Conservation (phyloP, 257 asterid genomes). For the Solanum gracilifrons region DNA sequence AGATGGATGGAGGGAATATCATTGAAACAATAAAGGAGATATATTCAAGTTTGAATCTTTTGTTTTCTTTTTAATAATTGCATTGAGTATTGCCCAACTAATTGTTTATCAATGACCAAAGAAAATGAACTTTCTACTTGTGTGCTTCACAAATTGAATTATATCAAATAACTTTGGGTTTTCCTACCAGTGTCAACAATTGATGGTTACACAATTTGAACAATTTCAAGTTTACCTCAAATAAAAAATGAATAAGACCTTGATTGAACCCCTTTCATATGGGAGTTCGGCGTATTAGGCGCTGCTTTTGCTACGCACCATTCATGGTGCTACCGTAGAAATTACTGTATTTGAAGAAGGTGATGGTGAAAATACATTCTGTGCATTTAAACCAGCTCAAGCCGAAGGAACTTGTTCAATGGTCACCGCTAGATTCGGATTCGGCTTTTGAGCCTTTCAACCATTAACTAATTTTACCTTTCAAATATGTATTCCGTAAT, state of each 20-base stretch:
- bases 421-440: not conserved
- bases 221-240: not conserved
- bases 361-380: not conserved
- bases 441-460: not conserved
- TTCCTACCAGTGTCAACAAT: not conserved
- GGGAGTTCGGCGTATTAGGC: not conserved
- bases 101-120: not conserved
- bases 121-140: not conserved
- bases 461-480: not conserved
- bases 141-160: not conserved
- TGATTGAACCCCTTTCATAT: not conserved
- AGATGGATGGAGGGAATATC: not conserved
- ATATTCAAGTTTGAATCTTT: not conserved
- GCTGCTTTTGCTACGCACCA: not conserved
- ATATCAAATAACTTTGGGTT: not conserved
- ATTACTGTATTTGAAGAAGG: not conserved
- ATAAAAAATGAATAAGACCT: not conserved
- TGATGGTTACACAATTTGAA: not conserved
- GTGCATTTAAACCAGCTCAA: not conserved
- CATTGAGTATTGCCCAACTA: not conserved
- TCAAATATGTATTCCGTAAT: not conserved
- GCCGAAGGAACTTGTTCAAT: not conserved
- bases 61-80: not conserved
- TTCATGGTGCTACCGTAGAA: not conserved
- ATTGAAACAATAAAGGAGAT: not conserved